Evolutionary conservation across 306 rosid species (phyloP).

Genomic region (Vigna nakashimae): DNA sequence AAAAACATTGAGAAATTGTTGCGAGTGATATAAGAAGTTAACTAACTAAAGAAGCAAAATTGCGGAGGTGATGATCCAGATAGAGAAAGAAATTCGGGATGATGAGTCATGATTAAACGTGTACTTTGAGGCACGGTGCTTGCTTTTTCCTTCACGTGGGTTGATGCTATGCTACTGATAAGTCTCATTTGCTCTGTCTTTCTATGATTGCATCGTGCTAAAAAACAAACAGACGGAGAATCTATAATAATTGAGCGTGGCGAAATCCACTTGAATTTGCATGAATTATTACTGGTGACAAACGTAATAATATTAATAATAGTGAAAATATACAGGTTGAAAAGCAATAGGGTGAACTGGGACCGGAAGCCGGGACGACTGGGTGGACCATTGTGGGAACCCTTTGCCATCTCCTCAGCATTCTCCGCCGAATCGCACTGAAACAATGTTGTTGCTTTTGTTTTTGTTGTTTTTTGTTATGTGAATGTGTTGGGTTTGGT

Average conservation of each 20-base stretch:
- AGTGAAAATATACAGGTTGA: constrained; percentile 1
- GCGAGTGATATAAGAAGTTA: background rate
- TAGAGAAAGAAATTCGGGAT: background rate
- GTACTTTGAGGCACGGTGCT: background rate
- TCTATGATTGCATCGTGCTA: constrained; percentile 37
- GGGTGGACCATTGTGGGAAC: constrained; percentile 54
- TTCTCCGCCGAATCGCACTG: constrained; percentile 54
- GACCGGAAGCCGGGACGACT: constrained; percentile 81
- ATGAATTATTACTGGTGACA: constrained; percentile 30
- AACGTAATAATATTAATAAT: constrained; percentile 24
- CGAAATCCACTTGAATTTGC: constrained; percentile 38
- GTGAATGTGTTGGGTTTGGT: background rate
- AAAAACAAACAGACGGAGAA: background rate
- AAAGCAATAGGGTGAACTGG: constrained; percentile 41
- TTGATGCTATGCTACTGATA: constrained; percentile 39
- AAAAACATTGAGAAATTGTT: background rate
- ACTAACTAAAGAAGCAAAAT: background rate
- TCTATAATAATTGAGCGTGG: constrained; percentile 16
- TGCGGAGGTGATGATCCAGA: no score
- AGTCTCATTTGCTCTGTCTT: background rate
- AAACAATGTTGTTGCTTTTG: background rate
- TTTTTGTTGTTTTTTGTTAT: no score
- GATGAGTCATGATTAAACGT: background rate
- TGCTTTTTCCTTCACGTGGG: constrained; percentile 55
- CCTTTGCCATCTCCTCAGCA: constrained; percentile 72